phyloP scores from a whole-genome alignment of 768 basidiomycete species.

The Paxillus ammoniavirescens region DNA sequence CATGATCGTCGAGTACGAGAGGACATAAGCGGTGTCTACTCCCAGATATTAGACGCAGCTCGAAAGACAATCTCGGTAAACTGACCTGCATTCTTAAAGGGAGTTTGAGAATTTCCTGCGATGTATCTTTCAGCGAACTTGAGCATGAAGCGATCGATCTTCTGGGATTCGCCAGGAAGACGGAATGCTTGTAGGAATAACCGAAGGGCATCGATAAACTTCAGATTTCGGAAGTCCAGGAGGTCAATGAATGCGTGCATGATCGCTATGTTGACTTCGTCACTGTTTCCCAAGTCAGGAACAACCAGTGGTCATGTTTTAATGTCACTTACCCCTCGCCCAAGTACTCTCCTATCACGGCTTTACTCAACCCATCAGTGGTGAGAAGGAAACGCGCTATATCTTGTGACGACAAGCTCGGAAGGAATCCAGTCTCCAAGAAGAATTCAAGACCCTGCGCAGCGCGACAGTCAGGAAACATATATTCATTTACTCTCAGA shows the following conservation, averaged over 20 bases:
- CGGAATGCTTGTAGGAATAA: conserved; percentile 94
- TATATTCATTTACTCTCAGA: not conserved
- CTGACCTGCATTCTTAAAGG: conserved; percentile 92
- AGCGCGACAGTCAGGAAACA: conserved; percentile 1
- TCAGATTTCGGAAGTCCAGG: conserved; percentile 78
- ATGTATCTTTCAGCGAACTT: conserved; percentile 98
- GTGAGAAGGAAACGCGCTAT: conserved; percentile 82
- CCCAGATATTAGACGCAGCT: conserved; percentile 4
- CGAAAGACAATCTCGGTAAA: conserved; percentile 5
- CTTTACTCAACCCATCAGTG: conserved; percentile 92
- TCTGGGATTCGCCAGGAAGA: conserved; percentile 95
- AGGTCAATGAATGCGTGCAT: conserved; percentile 98
- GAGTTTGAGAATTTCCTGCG: conserved; percentile 77
- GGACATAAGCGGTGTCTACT: conserved; percentile 87
- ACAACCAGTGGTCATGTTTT: not conserved
- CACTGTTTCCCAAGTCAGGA: conserved; percentile 45
- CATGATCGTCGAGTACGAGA: conserved; percentile 94
- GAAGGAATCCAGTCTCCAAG: conserved; percentile 84
- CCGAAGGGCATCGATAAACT: conserved; percentile 89
- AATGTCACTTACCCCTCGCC: conserved; percentile 80
- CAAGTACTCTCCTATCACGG: conserved; percentile 96
- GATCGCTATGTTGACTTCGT: conserved; percentile 83
- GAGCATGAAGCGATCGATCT: conserved; percentile 98
- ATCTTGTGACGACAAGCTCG: conserved; percentile 65
- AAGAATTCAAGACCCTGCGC: conserved; percentile 85